These are phyloP conservation scores for Lactarius psammicola DNA, from an alignment of 768 basidiomycete genomes.

Conservation along the genomic window DNA sequence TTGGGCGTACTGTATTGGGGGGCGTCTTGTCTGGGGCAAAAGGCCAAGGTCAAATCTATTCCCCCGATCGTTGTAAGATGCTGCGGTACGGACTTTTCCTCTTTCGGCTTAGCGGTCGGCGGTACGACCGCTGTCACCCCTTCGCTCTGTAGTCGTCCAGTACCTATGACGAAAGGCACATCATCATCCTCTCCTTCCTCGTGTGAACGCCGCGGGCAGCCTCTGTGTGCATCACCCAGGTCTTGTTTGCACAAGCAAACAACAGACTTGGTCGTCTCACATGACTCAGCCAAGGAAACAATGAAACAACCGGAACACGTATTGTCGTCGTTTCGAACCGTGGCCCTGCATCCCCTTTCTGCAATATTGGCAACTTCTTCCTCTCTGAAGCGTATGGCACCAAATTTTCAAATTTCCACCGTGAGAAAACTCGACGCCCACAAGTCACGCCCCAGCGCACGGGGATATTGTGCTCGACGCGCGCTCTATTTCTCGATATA, in stretches of 20 bases:
- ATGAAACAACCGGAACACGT: not conserved
- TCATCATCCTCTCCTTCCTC: not conserved
- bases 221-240: not conserved
- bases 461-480: not conserved
- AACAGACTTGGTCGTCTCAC: not conserved
- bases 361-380: not conserved
- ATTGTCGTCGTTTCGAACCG: not conserved
- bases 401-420: not conserved
- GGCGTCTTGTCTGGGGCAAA: not conserved
- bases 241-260: not conserved
- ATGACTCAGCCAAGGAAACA: not conserved
- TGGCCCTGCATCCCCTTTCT: not conserved
- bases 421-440: not conserved
- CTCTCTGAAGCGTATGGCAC: not conserved
- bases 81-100: constrained; percentile 10
- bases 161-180: constrained; percentile 8
- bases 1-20: not conserved
- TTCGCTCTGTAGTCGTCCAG: not conserved
- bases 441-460: not conserved
- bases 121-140: not conserved
- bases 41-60: not conserved
- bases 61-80: not conserved
- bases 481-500: not conserved
- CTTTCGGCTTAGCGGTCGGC: constrained; percentile 5
- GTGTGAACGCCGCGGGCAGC: not conserved